Conservation (phyloP, 129 eudicot genomes). For the Helianthus tuberosus region DNA sequence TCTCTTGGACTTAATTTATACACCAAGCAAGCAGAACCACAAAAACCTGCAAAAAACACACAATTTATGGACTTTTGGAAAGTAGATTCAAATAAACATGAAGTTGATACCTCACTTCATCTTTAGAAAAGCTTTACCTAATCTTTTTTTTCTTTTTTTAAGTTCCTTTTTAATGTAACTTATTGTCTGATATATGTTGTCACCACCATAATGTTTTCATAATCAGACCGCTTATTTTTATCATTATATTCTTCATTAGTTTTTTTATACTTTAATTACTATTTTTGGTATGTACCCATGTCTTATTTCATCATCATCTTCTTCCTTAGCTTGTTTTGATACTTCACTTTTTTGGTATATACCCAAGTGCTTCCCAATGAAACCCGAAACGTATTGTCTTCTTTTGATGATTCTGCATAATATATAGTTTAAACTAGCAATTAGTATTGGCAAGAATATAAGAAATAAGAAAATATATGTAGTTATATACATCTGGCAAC, state of each 20-base stretch:
- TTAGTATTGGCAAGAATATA: no score
- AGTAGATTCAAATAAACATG: slow-evolving; percentile 27
- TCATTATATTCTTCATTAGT: slow-evolving; percentile 43
- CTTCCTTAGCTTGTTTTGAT: slow-evolving; percentile 44
- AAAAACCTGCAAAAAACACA: slow-evolving; percentile 9
- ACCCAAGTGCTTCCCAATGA: slow-evolving; percentile 68
- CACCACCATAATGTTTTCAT: neutral
- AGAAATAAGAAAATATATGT: no score
- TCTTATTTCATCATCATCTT: slow-evolving; percentile 38
- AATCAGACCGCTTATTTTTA: slow-evolving; percentile 14
- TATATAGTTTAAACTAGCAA: no score
- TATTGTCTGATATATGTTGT: slow-evolving; percentile 22
- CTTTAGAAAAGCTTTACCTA: slow-evolving; percentile 33
- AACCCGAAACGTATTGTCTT: slow-evolving; percentile 62
- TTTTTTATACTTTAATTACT: slow-evolving; percentile 49
- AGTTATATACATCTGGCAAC: no score
- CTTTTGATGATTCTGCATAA: slow-evolving; percentile 54
- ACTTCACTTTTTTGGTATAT: slow-evolving; percentile 69
- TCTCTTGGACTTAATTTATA: slow-evolving; percentile 52
- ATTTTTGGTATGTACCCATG: slow-evolving; percentile 73
- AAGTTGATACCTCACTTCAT: slow-evolving; percentile 67
- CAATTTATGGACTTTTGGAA: slow-evolving; percentile 23
- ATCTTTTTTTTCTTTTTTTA: slow-evolving; percentile 5
- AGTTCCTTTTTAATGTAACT: slow-evolving; percentile 26
- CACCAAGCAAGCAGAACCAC: slow-evolving; percentile 29